Conservation (phyloP, 306 rosid species). For the Arachis hypogaea region DNA sequence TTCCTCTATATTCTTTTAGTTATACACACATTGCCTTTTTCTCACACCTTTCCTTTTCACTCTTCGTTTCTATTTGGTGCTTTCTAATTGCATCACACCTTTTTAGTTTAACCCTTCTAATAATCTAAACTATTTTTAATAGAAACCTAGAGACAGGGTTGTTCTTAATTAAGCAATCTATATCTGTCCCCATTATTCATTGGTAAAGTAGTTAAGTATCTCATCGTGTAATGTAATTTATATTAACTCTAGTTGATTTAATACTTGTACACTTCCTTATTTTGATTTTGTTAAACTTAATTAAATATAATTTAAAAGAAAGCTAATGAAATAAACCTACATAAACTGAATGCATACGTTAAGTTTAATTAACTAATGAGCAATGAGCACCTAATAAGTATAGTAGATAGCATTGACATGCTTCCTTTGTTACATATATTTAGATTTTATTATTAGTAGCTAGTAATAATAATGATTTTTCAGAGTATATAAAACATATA, state of each 20-base stretch:
- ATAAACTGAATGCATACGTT: too few relatives aligned
- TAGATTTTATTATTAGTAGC: too few relatives aligned
- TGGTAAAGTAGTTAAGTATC: not conserved
- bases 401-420: too few relatives aligned
- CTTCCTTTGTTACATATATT: too few relatives aligned
- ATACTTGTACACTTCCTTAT: too few relatives aligned
- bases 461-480: too few relatives aligned
- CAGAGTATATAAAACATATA: too few relatives aligned
- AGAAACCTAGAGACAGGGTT: slow-evolving; percentile 22
- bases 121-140: not conserved
- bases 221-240: not conserved
- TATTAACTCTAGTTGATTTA: slow-evolving; percentile 26
- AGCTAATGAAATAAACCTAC: too few relatives aligned
- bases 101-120: slow-evolving; percentile 8
- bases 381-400: too few relatives aligned
- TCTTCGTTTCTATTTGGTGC: slow-evolving; percentile 36
- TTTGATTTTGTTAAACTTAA: too few relatives aligned
- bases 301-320: too few relatives aligned
- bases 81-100: slow-evolving; percentile 40
- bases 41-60: slow-evolving; percentile 63
- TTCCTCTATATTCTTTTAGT: slow-evolving; percentile 49
- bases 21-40: slow-evolving; percentile 52
- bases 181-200: slow-evolving; percentile 11
- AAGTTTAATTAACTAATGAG: too few relatives aligned
- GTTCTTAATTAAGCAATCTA: slow-evolving; percentile 11